A percentile compares a stretch with the other conserved stretches of the same genome.
Conservation (phyloP, 2,329 filamentous ascomycete species). For the Leptographium wingfieldii region DNA sequence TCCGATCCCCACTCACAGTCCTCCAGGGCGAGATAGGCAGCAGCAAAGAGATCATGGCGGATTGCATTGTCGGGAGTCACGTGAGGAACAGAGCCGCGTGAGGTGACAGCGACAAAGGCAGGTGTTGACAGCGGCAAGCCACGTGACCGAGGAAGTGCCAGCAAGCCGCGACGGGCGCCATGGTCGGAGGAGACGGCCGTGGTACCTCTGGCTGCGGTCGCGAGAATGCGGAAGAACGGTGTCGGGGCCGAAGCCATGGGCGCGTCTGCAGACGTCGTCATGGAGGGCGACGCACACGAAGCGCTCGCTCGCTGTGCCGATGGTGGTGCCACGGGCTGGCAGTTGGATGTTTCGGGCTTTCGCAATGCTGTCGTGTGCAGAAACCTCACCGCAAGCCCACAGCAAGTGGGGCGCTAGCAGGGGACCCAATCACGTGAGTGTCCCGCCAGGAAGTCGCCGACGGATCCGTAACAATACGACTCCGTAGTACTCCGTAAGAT, state of each 20-base stretch:
- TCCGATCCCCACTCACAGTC: constrained; percentile 56
- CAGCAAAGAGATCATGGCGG: constrained; percentile 51
- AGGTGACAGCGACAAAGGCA: constrained; percentile 67
- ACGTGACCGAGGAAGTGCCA: constrained; percentile 40
- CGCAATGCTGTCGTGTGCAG: background rate
- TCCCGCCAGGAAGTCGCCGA: background rate
- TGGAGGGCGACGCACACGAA: too few relatives aligned
- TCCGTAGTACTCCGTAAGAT: background rate
- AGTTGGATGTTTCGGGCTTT: background rate
- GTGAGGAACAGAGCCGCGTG: constrained; percentile 76
- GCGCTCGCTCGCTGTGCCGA: too few relatives aligned
- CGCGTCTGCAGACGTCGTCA: background rate
- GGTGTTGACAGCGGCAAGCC: constrained; percentile 66
- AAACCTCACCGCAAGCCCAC: background rate
- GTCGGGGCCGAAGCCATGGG: background rate
- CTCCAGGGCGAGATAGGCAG: constrained; percentile 73
- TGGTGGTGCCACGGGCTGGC: background rate
- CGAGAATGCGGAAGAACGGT: constrained; percentile 9
- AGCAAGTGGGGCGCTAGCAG: background rate
- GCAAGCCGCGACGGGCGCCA: constrained; percentile 52
- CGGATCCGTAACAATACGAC: background rate
- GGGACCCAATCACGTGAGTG: background rate
- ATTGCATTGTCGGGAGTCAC: constrained; percentile 72
- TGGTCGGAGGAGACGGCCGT: constrained; percentile 19
- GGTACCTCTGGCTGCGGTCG: background rate